Base-by-base conservation (phyloP, 2,329 filamentous ascomycete genomes). In the Phyllosticta citriasiana region DNA sequence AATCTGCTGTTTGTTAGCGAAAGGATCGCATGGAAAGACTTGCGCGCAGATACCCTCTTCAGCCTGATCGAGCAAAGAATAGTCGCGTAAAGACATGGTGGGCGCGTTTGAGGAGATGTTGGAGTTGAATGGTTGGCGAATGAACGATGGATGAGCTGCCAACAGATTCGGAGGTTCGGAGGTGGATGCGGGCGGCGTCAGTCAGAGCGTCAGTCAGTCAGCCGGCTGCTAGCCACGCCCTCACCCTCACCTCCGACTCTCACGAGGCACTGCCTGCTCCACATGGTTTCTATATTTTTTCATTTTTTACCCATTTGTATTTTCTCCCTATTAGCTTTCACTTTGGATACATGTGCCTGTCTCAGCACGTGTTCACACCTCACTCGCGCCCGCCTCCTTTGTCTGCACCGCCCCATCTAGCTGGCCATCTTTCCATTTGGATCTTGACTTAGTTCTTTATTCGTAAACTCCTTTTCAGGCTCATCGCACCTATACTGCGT, bases 41-140 rank as follows among this genome's bases (percentile, higher is more conserved):
- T 53, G n/a, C 19, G 16, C 3, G 53, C 14, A 58, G 27, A 10
- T 24, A 76, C 77, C 77, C 76, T 91, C 88, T 66, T 91, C 88
- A 65, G 82, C 81, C 66, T 88, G 87, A 60, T 91, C 87, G 56
- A 95, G 79, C 55, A 92, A 78, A 53, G 82, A 80, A 79, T 87
- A 91, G 3, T 69, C 63, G 72, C 66, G 61, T 33, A 62, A 76
- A 59, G 78, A 71, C 82, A 84, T 84, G 50, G 22, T 33, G 16
- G 56, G 22, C 25, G 25, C 3, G 35, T 22, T 33, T 22, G 52
- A 14, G 10, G 47, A 4, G 51, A n/a, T n/a, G 40, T 47, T 47
- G 40, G 7, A 47, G 40, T 4, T 47, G 40, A n/a, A 4, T 6
- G 4, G 40, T 47, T 16, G 14, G 12, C 40, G 16, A 14, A n/a